Evolutionary conservation across 352 stramenopile genomes (phyloP).

Genomic region (Phytopythium delawarense): DNA sequence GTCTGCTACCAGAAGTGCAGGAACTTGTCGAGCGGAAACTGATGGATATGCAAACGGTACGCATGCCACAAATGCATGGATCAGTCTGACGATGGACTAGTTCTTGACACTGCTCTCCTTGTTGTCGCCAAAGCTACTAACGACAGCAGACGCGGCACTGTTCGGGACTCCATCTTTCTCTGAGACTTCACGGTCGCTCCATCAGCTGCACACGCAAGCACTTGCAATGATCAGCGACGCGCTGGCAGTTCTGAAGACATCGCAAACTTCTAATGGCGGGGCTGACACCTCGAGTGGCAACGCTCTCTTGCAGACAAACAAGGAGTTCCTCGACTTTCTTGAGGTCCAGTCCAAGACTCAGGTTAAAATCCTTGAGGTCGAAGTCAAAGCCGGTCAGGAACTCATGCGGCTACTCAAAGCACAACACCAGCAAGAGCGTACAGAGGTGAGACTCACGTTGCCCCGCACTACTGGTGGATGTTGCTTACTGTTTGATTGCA

Average conservation of each 20-base stretch:
- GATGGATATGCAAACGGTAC: slow-evolving; percentile 30
- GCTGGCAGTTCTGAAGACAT: slow-evolving; percentile 2
- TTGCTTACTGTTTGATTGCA: neutral
- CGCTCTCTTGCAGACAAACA: slow-evolving; percentile 4
- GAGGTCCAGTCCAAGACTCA: slow-evolving; percentile 36
- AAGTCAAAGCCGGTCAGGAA: slow-evolving; percentile 55
- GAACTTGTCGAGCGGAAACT: slow-evolving; percentile 8
- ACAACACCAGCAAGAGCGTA: slow-evolving; percentile 45
- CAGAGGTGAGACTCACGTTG: slow-evolving; percentile 17
- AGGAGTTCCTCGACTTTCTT: slow-evolving; percentile 40
- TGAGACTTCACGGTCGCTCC: slow-evolving; percentile 12
- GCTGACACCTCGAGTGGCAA: neutral
- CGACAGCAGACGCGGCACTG: slow-evolving; percentile 21
- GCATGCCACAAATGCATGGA: neutral
- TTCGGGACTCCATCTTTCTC: slow-evolving; percentile 6
- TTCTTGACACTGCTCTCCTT: neutral
- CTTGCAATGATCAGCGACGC: slow-evolving; percentile 23
- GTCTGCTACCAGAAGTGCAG: neutral
- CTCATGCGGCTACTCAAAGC: slow-evolving; percentile 50
- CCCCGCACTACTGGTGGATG: neutral
- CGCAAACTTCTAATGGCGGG: neutral
- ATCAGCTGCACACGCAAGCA: slow-evolving; percentile 34
- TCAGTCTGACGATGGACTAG: neutral
- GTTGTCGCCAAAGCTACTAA: slow-evolving; percentile 20
- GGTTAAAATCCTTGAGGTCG: slow-evolving; percentile 54